Evolutionary conservation across 768 basidiomycete genomes (phyloP).

Genomic region (Pisolithus albus): DNA sequence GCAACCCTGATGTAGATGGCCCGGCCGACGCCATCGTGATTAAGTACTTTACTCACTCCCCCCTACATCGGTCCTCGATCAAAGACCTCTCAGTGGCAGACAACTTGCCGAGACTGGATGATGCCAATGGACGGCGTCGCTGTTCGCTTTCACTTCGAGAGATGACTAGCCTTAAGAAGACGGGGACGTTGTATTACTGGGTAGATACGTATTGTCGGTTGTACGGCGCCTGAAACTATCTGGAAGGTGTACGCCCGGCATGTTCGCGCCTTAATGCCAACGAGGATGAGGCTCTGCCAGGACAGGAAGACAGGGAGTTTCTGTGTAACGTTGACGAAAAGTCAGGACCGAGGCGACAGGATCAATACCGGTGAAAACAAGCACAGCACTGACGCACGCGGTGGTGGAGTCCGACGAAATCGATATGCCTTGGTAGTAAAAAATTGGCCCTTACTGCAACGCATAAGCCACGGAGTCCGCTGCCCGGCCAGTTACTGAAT

Average conservation of each 20-base stretch:
- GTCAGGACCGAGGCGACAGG: neutral
- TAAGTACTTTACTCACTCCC: too few species aligned
- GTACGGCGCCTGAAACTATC: neutral
- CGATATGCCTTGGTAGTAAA: neutral
- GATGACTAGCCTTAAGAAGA: neutral
- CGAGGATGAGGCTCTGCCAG: neutral
- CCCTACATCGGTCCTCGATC: too few species aligned
- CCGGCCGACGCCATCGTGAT: neutral
- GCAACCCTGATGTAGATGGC: slow-evolving; percentile 3
- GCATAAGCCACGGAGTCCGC: neutral
- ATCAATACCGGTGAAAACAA: neutral
- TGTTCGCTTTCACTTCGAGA: neutral
- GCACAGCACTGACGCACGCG: neutral
- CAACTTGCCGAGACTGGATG: too few species aligned
- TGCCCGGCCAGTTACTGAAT: neutral
- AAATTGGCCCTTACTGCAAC: neutral
- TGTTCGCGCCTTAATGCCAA: neutral
- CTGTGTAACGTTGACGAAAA: neutral
- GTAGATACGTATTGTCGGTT: neutral
- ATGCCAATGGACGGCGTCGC: neutral
- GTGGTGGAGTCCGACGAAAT: too few species aligned
- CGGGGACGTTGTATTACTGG: neutral
- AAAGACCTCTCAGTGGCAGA: too few species aligned
- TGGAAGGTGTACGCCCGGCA: neutral
- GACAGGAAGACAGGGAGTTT: neutral